Conservation (phyloP, 345 rosid genomes). For the Eucalyptus caleyi region DNA sequence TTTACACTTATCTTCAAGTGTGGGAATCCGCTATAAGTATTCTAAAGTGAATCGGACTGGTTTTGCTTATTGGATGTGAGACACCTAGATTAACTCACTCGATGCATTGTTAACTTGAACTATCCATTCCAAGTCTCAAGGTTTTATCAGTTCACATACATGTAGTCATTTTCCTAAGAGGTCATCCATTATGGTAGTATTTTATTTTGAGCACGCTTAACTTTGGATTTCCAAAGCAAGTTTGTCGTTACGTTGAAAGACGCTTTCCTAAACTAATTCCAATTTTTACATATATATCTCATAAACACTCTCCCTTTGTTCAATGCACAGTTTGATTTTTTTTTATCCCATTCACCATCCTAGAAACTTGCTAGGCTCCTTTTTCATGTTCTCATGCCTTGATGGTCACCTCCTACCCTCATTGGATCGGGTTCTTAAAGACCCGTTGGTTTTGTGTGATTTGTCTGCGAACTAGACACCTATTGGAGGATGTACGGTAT, state of each 20-base stretch:
- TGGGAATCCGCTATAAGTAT: background rate
- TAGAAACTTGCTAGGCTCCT: background rate
- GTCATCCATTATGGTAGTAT: background rate
- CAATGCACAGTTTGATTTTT: accelerated
- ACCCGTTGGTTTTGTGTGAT: accelerated
- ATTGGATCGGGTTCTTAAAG: accelerated
- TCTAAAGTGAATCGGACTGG: background rate
- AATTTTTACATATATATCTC: background rate
- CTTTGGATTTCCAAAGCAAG: background rate
- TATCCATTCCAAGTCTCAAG: background rate
- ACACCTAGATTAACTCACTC: background rate
- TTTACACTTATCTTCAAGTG: background rate
- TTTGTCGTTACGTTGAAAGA: background rate
- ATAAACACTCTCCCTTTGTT: background rate
- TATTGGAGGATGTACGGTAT: background rate
- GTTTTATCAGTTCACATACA: background rate
- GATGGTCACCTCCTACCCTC: background rate
- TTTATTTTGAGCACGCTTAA: background rate
- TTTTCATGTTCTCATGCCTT: background rate
- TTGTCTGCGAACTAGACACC: accelerated
- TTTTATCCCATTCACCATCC: background rate
- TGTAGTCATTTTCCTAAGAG: background rate
- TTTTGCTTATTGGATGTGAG: background rate
- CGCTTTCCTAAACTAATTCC: accelerated
- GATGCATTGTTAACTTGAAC: background rate